Evolutionary conservation across 2,329 filamentous ascomycete genomes (phyloP).

Genomic region (Colletotrichum tropicicola): DNA sequence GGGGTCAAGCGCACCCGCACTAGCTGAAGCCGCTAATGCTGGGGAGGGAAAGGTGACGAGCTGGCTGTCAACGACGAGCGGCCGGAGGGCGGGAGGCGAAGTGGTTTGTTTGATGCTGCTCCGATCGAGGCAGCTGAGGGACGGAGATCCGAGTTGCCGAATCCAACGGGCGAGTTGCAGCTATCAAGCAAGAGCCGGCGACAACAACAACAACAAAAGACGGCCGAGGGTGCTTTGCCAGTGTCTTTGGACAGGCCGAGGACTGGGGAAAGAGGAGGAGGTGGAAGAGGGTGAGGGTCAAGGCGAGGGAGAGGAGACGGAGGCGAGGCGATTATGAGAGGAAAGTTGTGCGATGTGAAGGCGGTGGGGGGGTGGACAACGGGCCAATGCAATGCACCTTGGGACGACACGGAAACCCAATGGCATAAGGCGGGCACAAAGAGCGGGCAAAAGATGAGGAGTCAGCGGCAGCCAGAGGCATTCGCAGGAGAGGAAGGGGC

Average conservation of each 20-base stretch:
- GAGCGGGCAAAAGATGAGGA: background rate
- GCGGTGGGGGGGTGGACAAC: conserved; percentile 7
- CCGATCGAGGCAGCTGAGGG: background rate
- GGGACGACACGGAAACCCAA: background rate
- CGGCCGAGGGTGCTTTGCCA: too few species aligned
- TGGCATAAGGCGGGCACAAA: background rate
- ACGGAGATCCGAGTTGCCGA: background rate
- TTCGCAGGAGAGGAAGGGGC: too few species aligned
- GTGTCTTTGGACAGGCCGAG: background rate
- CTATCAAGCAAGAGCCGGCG: too few species aligned
- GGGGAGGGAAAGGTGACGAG: conserved; percentile 6
- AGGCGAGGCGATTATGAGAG: conserved; percentile 6
- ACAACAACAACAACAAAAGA: too few species aligned
- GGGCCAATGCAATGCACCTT: too few species aligned
- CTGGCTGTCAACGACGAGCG: background rate
- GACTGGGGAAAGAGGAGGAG: background rate
- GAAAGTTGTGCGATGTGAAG: conserved; percentile 9
- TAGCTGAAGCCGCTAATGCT: conserved; percentile 22
- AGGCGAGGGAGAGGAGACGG: background rate
- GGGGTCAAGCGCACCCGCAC: conserved; percentile 24
- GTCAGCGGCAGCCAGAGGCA: too few species aligned
- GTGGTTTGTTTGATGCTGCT: background rate
- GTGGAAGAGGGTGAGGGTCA: background rate
- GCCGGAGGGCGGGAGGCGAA: background rate
- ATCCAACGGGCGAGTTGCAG: too few species aligned